Percentiles rank a stretch among this genome's conserved stretches.
Evolutionary conservation across 116 monocot genomes (phyloP).

Genomic region (Papilionanthe hybrid): DNA sequence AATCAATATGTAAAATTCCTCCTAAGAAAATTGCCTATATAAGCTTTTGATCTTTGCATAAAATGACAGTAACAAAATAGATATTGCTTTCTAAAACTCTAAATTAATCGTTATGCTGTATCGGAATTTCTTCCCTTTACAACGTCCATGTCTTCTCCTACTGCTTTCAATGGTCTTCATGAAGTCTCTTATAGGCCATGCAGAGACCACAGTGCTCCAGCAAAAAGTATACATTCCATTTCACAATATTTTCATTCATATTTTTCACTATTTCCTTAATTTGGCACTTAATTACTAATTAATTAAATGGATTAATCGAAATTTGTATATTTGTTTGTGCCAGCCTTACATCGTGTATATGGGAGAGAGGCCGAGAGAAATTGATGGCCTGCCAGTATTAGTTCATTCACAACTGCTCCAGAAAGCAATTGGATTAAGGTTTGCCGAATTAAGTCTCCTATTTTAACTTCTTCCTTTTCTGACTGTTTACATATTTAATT

Average conservation of each 20-base stretch:
- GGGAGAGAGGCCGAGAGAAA: neutral
- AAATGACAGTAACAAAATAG: neutral
- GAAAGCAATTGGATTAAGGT: neutral
- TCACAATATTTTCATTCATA: neutral
- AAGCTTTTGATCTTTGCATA: neutral
- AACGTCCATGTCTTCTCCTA: neutral
- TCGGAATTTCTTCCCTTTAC: neutral
- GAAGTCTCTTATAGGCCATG: neutral
- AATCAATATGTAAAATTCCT: too few relatives aligned
- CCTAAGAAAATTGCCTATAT: neutral
- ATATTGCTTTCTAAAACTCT: neutral
- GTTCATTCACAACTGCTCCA: neutral
- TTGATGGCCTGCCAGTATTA: neutral
- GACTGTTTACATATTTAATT: too few relatives aligned
- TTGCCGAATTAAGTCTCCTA: neutral
- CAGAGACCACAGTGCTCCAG: neutral
- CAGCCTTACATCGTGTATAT: constrained; percentile 1
- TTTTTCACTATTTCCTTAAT: neutral
- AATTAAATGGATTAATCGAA: neutral
- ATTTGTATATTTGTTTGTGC: neutral
- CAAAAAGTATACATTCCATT: neutral
- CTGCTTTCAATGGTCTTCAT: neutral
- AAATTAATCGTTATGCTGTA: neutral
- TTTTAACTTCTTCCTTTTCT: neutral
- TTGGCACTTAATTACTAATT: neutral